phyloP scores from a whole-genome alignment of 2,329 filamentous ascomycete species.

The Sporothrix humicola region DNA sequence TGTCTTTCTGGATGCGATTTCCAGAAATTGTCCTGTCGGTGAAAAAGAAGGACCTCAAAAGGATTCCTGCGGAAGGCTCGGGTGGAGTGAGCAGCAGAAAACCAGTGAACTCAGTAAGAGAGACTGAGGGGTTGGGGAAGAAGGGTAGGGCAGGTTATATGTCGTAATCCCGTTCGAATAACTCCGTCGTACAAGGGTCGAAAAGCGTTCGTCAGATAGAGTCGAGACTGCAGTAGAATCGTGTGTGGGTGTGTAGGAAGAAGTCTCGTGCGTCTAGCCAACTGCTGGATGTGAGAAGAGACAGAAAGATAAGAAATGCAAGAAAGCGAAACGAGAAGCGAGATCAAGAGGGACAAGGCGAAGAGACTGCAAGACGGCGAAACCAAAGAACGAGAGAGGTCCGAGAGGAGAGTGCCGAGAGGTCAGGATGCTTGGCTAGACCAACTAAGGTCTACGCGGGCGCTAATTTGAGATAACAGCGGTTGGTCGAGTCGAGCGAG shows the following conservation, averaged over 20 bases:
- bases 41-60: not conserved
- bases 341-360: not conserved
- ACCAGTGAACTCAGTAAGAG: not conserved
- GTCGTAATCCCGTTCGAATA: not conserved
- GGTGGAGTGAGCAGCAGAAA: conserved; percentile 10
- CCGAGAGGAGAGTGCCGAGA: conserved; percentile 5
- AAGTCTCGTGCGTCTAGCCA: not conserved
- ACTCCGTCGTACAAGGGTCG: conserved; percentile 11
- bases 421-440: conserved; percentile 17
- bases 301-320: not conserved
- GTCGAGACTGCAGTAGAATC: not conserved
- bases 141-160: conserved; percentile 12
- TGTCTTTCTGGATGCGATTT: not conserved
- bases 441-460: conserved; percentile 11
- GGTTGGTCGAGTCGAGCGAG: not conserved
- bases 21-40: not conserved
- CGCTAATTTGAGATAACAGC: conserved; percentile 26
- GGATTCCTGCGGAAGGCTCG: not conserved
- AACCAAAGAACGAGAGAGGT: not conserved
- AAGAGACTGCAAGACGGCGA: not conserved
- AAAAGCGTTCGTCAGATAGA: not conserved
- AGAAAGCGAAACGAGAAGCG: not conserved
- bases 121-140: conserved; percentile 17
- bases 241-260: not conserved
- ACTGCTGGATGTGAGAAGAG: not conserved